phyloP scores from a whole-genome alignment of 1,284 basidiomycete genomes.

The Erythrobasidium hasegawianum region DNA sequence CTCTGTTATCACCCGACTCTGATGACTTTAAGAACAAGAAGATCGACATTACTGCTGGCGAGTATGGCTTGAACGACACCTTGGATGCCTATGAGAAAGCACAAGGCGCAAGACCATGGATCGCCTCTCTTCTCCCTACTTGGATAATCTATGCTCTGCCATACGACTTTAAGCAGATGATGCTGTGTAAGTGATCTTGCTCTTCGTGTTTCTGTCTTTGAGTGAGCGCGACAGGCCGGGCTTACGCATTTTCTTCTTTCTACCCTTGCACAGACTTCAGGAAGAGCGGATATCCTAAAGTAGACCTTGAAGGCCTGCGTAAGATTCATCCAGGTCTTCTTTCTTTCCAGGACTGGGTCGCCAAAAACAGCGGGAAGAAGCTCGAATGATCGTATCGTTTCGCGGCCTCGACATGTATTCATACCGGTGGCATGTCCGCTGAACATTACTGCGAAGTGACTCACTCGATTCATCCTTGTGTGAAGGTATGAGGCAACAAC shows the following conservation, averaged over 20 bases:
- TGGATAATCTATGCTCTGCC: slow-evolving; percentile 4
- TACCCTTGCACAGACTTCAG: background rate
- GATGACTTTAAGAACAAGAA: background rate
- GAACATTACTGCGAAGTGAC: too few species aligned
- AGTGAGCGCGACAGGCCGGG: too few species aligned
- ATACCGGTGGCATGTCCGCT: too few species aligned
- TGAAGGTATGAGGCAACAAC: too few species aligned
- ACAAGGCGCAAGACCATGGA: slow-evolving; percentile 8
- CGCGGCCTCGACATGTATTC: too few species aligned
- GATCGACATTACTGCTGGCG: background rate
- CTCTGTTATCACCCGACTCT: background rate
- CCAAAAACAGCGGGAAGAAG: background rate
- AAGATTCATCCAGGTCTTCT: slow-evolving; percentile 1
- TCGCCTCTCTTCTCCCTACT: slow-evolving; percentile 4
- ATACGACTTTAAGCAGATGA: slow-evolving; percentile 27
- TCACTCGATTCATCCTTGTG: too few species aligned
- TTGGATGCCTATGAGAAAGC: slow-evolving; percentile 1
- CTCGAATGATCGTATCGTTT: too few species aligned
- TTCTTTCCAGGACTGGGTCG: slow-evolving; percentile 3
- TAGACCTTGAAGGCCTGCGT: background rate
- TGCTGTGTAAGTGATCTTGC: slow-evolving; percentile 18
- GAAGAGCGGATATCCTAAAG: slow-evolving; percentile 1
- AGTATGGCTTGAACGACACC: slow-evolving; percentile 6
- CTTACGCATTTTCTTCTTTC: background rate
- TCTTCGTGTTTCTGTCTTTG: too few species aligned